A percentile compares a stretch with the other conserved stretches of the same genome.
phyloP scores from a whole-genome alignment of 108 stramenopile species.

The Ochromonas danica region DNA sequence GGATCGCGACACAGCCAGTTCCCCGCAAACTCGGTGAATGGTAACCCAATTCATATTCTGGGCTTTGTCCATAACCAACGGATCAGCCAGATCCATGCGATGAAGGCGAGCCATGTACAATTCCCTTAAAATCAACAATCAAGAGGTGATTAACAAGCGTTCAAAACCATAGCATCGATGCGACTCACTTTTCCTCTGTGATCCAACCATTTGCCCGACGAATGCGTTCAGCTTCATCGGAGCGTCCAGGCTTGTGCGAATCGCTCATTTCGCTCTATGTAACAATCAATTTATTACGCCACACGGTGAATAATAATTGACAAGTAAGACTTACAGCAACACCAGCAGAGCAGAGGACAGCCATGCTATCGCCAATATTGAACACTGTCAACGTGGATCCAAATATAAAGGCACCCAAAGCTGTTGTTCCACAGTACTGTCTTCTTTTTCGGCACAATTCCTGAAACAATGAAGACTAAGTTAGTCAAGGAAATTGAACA shows the following conservation, averaged over 20 bases:
- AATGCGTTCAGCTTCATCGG: slow-evolving; percentile 39
- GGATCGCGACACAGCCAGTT: slow-evolving; percentile 48
- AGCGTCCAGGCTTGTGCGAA: slow-evolving; percentile 40
- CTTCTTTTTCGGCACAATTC: neutral
- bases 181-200: slow-evolving; percentile 40
- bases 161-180: too few relatives aligned
- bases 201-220: slow-evolving; percentile 51
- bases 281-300: neutral
- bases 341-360: slow-evolving; percentile 46
- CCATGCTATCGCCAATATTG: slow-evolving; percentile 47
- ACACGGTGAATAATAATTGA: neutral
- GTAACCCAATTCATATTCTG: slow-evolving; percentile 37
- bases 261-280: slow-evolving; percentile 11
- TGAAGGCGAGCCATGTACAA: slow-evolving; percentile 50
- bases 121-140: slow-evolving; percentile 29
- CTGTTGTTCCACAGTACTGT: slow-evolving; percentile 19
- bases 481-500: neutral
- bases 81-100: slow-evolving; percentile 54
- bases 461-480: slow-evolving; percentile 10
- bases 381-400: slow-evolving; percentile 8
- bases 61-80: slow-evolving; percentile 32
- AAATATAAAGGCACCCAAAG: slow-evolving; percentile 9
- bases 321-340: slow-evolving; percentile 26
- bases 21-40: slow-evolving; percentile 49
- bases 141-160: too few relatives aligned